A percentile compares a stretch with the other conserved stretches of the same genome.
These are phyloP conservation scores for Wickerhamiella parazyma DNA, from an alignment of 805 yeast genomes.

Conservation along the genomic window DNA sequence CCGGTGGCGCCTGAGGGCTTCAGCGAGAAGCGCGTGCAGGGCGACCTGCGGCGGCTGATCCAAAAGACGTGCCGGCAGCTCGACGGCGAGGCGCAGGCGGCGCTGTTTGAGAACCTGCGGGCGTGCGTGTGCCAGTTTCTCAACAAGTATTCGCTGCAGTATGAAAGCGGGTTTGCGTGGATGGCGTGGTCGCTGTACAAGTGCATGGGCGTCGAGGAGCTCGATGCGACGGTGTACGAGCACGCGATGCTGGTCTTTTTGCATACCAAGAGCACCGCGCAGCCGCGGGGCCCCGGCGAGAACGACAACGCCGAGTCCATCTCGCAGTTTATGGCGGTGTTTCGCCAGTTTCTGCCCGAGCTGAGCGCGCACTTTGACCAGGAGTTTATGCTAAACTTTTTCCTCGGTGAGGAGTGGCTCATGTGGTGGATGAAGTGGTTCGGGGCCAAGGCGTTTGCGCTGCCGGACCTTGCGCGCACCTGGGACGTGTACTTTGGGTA, in stretches of 20 bases:
- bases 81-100: neutral
- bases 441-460: slow-evolving; percentile 74
- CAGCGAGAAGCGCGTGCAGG: slow-evolving; percentile 21
- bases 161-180: slow-evolving; percentile 78
- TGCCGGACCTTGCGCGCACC: slow-evolving; percentile 67
- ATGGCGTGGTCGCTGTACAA: slow-evolving; percentile 77
- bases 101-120: slow-evolving; percentile 7
- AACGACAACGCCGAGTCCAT: slow-evolving; percentile 12
- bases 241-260: slow-evolving; percentile 59
- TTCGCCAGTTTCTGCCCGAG: slow-evolving; percentile 58
- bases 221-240: slow-evolving; percentile 46
- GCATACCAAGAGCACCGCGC: slow-evolving; percentile 27
- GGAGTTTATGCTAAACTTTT: slow-evolving; percentile 55
- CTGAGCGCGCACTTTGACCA: slow-evolving; percentile 61
- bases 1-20: slow-evolving; percentile 12
- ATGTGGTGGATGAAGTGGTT: slow-evolving; percentile 91
- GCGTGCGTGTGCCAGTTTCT: slow-evolving; percentile 50
- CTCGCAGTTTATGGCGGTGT: slow-evolving; percentile 44
- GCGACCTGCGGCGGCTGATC: slow-evolving; percentile 22
- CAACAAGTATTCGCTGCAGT: slow-evolving; percentile 64
- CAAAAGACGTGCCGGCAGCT: slow-evolving; percentile 6
- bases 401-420: slow-evolving; percentile 71
- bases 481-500: slow-evolving; percentile 86
- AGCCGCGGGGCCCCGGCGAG: slow-evolving; percentile 25
- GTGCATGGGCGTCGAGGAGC: slow-evolving; percentile 59